Base-by-base conservation (phyloP, 2,329 filamentous ascomycete genomes). In the Xylariaceae sp. region DNA sequence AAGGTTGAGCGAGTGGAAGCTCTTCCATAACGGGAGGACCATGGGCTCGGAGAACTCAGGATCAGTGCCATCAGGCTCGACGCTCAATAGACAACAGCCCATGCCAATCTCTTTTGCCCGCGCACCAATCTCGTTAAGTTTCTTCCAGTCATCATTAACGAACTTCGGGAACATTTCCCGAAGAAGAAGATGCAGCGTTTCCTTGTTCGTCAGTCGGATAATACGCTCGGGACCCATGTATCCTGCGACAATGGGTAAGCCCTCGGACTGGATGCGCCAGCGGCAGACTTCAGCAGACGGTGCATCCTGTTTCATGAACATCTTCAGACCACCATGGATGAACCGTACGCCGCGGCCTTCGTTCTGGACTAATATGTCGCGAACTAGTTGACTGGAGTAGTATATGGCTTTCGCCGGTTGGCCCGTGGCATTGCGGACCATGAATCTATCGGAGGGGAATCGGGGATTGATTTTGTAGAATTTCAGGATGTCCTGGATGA, bases 261-360 rank as follows among this genome's bases (percentile, higher is more conserved):
- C 94, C 70, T 99, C 94, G 11, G 86, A 88, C 75, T 99, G 94
- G 61, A 99, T 94, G 42, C 94, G 84, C 94, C 94, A 99, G 51
- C 86, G 82, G 74, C 91, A 96, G 32, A 94, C 87, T 47, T 91
- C 86, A 33, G 86, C 85, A 5, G 85, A 87, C 52, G 95, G 91
- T 0, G 89, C 87, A 64, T 96, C 90, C 69, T 97, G 92, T 75
- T 95, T 96, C 76, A 97, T 94, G 68, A 95, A 99, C 90, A 97
- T 97, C 73, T 95, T 95, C 32, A 99, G 91, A 56, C 94, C 94
- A 44, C 87, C 92, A 70, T 99, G 94, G 44, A 99, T 88, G 66
- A 99, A 96, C 68, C 94, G 95, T 70, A 97, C 86, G 41, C 90
- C 90, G 27, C 87, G 85, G 39, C 90, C 89, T 69, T 96, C 90